Conservation (phyloP, 306 rosid species). For the Trifolium subterraneum region DNA sequence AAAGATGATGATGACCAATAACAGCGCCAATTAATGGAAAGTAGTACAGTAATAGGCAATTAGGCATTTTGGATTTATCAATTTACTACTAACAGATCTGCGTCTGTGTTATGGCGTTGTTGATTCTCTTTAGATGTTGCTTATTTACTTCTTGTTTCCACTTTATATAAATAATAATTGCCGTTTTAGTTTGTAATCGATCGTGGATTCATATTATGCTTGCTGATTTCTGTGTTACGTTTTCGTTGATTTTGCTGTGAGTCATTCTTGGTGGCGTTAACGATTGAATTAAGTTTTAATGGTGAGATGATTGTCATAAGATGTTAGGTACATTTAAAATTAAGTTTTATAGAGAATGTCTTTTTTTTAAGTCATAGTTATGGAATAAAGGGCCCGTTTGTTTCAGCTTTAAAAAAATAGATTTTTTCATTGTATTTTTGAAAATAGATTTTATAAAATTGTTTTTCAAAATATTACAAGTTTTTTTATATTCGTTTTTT, state of each 20-base stretch:
- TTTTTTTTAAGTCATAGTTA: background rate
- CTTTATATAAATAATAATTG: background rate
- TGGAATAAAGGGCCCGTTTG: too few relatives aligned
- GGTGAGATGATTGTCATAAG: too few relatives aligned
- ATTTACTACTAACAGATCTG: constrained; percentile 36
- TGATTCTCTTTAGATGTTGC: background rate
- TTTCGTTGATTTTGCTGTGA: background rate
- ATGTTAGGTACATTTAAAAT: background rate
- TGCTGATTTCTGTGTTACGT: background rate
- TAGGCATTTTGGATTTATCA: background rate
- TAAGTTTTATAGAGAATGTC: background rate
- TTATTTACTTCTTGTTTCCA: background rate
- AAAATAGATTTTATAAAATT: too few relatives aligned
- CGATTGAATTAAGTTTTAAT: background rate
- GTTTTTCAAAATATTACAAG: too few relatives aligned
- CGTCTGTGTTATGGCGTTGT: background rate
- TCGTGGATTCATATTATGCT: background rate
- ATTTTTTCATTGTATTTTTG: too few relatives aligned
- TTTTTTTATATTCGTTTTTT: too few relatives aligned
- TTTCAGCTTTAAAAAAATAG: too few relatives aligned
- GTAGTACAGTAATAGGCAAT: background rate
- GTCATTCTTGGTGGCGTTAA: background rate
- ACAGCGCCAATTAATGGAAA: constrained; percentile 13
- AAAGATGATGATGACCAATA: constrained; percentile 87
- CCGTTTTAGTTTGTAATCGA: background rate